These are phyloP conservation scores for Xylaria intraflava DNA, from an alignment of 495 filamentous ascomycete genomes.

Conservation along the genomic window DNA sequence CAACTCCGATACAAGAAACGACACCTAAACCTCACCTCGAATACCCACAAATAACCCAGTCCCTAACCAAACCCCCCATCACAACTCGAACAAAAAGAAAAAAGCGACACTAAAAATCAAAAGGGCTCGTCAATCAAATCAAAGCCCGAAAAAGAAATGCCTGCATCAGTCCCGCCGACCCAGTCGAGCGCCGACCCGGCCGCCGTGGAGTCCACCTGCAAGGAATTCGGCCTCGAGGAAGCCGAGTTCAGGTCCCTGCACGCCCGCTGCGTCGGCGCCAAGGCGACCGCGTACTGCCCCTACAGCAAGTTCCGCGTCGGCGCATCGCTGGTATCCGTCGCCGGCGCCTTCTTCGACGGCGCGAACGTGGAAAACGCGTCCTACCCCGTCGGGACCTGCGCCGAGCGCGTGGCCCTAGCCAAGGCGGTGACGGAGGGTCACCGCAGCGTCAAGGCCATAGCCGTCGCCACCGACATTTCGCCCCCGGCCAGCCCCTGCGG, in stretches of 20 bases:
- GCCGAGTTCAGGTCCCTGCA: constrained; percentile 57
- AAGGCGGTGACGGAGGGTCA: constrained; percentile 71
- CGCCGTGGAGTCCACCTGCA: constrained; percentile 27
- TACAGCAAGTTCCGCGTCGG: constrained; percentile 94
- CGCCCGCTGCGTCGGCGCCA: constrained; percentile 55
- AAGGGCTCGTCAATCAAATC: too few species aligned
- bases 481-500: constrained; percentile 69
- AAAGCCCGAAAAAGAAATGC: not conserved
- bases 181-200: constrained; percentile 20
- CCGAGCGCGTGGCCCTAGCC: constrained; percentile 80
- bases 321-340: constrained; percentile 62
- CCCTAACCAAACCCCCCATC: too few species aligned
- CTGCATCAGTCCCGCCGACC: constrained; percentile 12
- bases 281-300: constrained; percentile 77
- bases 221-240: constrained; percentile 44
- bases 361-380: constrained; percentile 93
- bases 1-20: too few species aligned
- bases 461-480: constrained; percentile 73
- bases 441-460: constrained; percentile 68
- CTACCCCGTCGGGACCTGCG: constrained; percentile 89
- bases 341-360: constrained; percentile 59
- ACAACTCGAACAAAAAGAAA: too few species aligned
- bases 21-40: too few species aligned
- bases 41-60: too few species aligned
- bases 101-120: too few species aligned